A percentile compares a stretch with the other conserved stretches of the same genome.
These are phyloP conservation scores for Phytophthora fragariae DNA, from an alignment of 352 stramenopile species.

Conservation along the genomic window DNA sequence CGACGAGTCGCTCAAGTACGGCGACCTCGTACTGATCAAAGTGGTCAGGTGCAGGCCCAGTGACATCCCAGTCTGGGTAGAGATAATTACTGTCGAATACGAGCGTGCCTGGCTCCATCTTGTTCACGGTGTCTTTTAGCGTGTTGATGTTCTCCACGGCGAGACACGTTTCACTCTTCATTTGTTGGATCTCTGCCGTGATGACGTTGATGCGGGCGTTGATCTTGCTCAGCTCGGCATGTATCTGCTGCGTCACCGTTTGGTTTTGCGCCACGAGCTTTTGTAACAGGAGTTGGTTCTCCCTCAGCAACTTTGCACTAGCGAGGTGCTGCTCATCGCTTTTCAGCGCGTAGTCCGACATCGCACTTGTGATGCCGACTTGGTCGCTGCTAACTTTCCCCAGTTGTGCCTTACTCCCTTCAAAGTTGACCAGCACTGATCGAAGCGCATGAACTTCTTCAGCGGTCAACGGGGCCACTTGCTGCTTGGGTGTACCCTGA, in stretches of 20 bases:
- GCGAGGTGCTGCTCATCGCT: constrained; percentile 10
- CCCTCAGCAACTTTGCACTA: constrained; percentile 7
- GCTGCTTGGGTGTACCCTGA: not conserved
- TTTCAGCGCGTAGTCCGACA: constrained; percentile 19
- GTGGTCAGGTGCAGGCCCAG: no score
- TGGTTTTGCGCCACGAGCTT: not conserved
- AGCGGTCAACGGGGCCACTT: constrained; percentile 6
- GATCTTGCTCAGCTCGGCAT: not conserved
- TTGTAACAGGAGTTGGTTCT: constrained; percentile 13
- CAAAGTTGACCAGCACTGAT: not conserved
- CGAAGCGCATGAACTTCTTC: constrained; percentile 13
- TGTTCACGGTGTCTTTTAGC: not conserved
- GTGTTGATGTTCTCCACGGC: constrained; percentile 17
- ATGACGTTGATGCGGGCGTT: constrained; percentile 2
- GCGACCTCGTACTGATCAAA: no score
- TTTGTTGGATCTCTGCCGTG: not conserved
- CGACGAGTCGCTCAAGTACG: not conserved
- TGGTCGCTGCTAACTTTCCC: constrained; percentile 12
- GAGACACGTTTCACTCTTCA: constrained; percentile 5
- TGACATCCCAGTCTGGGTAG: no score
- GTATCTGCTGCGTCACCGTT: no score
- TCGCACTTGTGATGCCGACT: constrained; percentile 8
- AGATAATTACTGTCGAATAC: no score
- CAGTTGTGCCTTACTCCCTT: constrained; percentile 17
- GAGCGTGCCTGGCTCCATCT: no score